Evolutionary conservation across 257 asterid species (phyloP), one percentile per base, ranked within the genome.

Genomic region (Paulownia fortunei): DNA sequence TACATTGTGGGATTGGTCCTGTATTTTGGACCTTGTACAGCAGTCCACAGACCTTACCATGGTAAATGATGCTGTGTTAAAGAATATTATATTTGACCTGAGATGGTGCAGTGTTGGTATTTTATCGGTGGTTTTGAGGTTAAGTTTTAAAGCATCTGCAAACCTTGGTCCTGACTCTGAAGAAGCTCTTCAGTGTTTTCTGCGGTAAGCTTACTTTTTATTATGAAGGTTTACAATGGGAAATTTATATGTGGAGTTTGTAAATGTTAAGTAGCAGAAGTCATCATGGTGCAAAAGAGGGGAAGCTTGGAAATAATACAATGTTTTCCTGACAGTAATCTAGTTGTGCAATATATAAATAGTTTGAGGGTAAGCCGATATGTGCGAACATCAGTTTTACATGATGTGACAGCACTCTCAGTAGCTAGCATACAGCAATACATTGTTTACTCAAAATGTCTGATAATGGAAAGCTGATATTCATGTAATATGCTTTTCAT

Each of bases 1-100:
- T 27, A 84, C 87, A 37, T 59, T 84, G 70, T 96, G 99, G 99
- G 85, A 96, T 78, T 93, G 98, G 98, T 92, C 99, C 72, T 87
- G 90, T 83, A 84, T 88, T 79, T 65, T 92, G 84, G 88, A 87
- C 78, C 68, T 89, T 80, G 74, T 84, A 79, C 81, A 69, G 63
- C 91, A 80, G 84, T 65, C 76, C 42, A 44, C 67, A 68, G 81
- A 84, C 75, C 66, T 75, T 55, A 30, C 68, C 58, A 13, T 56
- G 55, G 68, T 27, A 71, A 83, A 84, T 67, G 79, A 84, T 79
- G 69, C 73, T n/a, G 80, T 64, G 79, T 54, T 69, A 30, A 80
- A 82, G 69, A 78, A 82, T 81, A 85, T 68, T 81, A 24, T 72
- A 67, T 68, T 65, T 66, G 97, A 96, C 81, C 36, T 92, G 73